Evolutionary conservation across 176 grass and related monocot genomes (phyloP), one percentile per base, ranked within the genome.

Genomic region (Hyparrhenia diplandra): DNA sequence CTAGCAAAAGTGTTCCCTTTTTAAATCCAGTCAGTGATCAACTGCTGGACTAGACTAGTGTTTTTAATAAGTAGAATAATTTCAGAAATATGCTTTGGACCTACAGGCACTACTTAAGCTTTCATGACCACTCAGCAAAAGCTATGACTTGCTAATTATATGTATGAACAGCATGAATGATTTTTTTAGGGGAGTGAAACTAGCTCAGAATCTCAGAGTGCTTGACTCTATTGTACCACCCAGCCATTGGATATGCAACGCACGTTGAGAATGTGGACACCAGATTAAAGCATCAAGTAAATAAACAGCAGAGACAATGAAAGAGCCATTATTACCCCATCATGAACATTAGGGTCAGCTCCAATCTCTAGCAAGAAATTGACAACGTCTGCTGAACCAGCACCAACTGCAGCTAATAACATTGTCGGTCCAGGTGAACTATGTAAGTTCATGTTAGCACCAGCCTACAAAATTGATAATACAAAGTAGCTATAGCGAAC

Each of bases 371-470:
- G 36, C 39, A 81, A 63, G 21, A 70, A 64, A 18, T 81, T 76
- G 32, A 87, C 71, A 64, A 84, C 21, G 20, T 76, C 62, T 3
- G 11, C 80, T 42, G 80, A 77, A 45, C 85, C 76, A 31, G 52
- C 71, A 8, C 35, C 49, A 69, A 87, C 13, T 77, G 85, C 66
- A 39, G 74, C 20, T 6, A 29, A 69, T 75, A 81, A 75, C 59
- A 72, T 39, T n/a, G 70, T 59, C 27, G 64, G 64, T 67, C 55
- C 80, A 51, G 40, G 65, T 3, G 52, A 23, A 76, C 36, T 58
- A 37, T 30, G 72, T 39, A 16, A 71, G 41, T 91, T 84, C 49
- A 70, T 69, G 84, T 87, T 49, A 84, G 85, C 89, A 2, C 89
- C 89, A 80, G 51, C 89, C 85, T 91, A 67, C 12, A 78, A 9